These are phyloP conservation scores for Aspergillus ochraceus DNA, from an alignment of 2,329 filamentous ascomycete genomes.

Conservation along the genomic window DNA sequence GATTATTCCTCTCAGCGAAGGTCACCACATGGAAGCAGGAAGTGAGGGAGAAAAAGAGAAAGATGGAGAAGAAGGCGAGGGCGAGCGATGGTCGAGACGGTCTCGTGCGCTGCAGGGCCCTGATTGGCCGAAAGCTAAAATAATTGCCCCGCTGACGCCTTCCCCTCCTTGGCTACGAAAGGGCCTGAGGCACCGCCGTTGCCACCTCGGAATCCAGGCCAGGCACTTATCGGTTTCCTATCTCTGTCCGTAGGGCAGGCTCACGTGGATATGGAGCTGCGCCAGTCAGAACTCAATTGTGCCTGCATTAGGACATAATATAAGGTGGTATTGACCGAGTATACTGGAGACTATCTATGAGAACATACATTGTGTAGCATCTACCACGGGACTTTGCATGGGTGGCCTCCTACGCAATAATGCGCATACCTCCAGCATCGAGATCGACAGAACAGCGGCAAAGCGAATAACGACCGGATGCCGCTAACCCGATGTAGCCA, in stretches of 20 bases:
- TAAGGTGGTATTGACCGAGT: no score
- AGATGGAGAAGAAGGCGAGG: slow-evolving; percentile 17
- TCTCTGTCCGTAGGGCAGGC: background rate
- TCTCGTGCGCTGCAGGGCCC: slow-evolving; percentile 6
- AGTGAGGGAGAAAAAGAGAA: slow-evolving; percentile 11
- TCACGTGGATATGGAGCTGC: background rate
- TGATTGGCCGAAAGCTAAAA: slow-evolving; percentile 8
- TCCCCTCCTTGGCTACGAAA: background rate
- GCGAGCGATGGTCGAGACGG: slow-evolving; percentile 5
- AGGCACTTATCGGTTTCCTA: background rate
- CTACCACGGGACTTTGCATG: no score
- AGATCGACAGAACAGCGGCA: background rate
- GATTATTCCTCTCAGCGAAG: slow-evolving; percentile 14
- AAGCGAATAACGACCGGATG: background rate
- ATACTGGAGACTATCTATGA: no score
- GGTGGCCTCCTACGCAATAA: no score
- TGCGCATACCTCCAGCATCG: no score
- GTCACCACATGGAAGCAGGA: slow-evolving; percentile 6
- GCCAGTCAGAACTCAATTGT: background rate
- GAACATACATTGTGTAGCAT: no score
- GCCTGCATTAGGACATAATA: no score
- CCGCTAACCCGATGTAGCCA: slow-evolving; percentile 2
- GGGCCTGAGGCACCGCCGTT: background rate
- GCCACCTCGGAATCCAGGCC: background rate
- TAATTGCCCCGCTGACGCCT: background rate